Base-by-base conservation (phyloP, 2,329 filamentous ascomycete species). In the Ceratocystis ficicola region DNA sequence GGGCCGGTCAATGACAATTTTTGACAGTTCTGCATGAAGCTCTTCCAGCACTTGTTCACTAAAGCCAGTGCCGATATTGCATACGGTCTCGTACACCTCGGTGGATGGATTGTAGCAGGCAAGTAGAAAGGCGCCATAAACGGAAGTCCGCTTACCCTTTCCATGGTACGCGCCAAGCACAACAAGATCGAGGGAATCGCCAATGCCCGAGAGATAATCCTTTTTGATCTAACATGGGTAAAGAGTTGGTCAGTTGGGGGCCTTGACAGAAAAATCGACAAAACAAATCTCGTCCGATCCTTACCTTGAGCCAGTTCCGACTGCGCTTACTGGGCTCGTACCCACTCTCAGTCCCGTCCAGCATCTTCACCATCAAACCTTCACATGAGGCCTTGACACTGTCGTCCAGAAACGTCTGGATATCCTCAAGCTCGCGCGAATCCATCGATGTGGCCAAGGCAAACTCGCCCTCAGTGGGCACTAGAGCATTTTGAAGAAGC, bases 291-390 rank as follows among this genome's bases (percentile, higher is more conserved):
- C 44, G 15, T 36, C 4, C 5, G 12, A 44, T 62, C 36, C 73
- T 72, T 79, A 89, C 87, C 81, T 99, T 99, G 70, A 99, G 87
- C 94, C 94, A 99, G 73, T 99, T 99, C 68, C 94, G 89, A 76
- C 90, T 95, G 69, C 94, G 87, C 74, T 95, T 96, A 72, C 90
- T 95, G 22, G 94, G 94, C 76, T 97, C 93, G 73, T 99, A 99
- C 71, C 89, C 90, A 70, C 90, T 95, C 75, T 96, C 93, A 5
- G 83, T 79, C 0, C 93, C 94, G 74, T 97, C 93, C 67, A 99
- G 78, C 94, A 99, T 99, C 79, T 99, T 99, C 15, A 99, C 94
- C 94, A 99, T 99, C 64, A 99, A 80, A 10, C 94, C 94, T 78
- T 99, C 94, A 73, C 94, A 99, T 0, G 90, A 95, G 1, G 92